Conservation (phyloP, 495 filamentous ascomycete genomes). For the Niebla homalea region DNA sequence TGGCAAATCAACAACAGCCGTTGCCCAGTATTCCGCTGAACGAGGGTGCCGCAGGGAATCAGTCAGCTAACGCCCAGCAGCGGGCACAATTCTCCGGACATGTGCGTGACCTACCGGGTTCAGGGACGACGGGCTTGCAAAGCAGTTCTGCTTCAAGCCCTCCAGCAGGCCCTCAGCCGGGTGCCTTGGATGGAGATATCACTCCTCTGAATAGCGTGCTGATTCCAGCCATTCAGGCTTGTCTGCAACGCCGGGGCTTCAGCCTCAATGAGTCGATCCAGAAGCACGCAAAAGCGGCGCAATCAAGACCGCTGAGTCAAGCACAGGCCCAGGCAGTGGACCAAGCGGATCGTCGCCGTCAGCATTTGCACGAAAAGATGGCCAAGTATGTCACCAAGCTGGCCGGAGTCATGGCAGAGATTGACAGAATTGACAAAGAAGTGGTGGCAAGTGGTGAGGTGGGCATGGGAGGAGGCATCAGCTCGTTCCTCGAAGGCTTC, state of each 20-base stretch:
- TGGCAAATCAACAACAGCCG: neutral
- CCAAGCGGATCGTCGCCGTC: slow-evolving; percentile 34
- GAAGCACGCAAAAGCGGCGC: neutral
- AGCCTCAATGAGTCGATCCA: slow-evolving; percentile 13
- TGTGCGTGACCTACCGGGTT: too few relatives aligned
- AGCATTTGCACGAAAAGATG: slow-evolving; percentile 70
- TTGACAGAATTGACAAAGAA: slow-evolving; percentile 72
- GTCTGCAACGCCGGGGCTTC: slow-evolving; percentile 58
- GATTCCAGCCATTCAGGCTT: slow-evolving; percentile 78
- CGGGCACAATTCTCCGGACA: too few relatives aligned
- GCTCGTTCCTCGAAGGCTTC: slow-evolving; percentile 76
- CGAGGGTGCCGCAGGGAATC: too few relatives aligned
- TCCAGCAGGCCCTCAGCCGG: too few relatives aligned
- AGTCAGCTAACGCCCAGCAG: too few relatives aligned
- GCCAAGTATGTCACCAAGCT: slow-evolving; percentile 64
- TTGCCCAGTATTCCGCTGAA: too few relatives aligned
- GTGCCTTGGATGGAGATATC: slow-evolving; percentile 21
- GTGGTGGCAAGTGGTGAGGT: slow-evolving; percentile 43
- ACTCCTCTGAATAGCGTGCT: slow-evolving; percentile 71
- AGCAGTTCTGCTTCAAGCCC: too few relatives aligned
- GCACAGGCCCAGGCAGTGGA: slow-evolving; percentile 1
- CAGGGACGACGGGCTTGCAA: too few relatives aligned
- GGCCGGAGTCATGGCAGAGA: slow-evolving; percentile 64
- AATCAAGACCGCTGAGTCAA: slow-evolving; percentile 1
- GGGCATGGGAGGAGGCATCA: slow-evolving; percentile 80